phyloP scores from a whole-genome alignment of 2,329 filamentous ascomycete species.

The Cladosporium sp. region DNA sequence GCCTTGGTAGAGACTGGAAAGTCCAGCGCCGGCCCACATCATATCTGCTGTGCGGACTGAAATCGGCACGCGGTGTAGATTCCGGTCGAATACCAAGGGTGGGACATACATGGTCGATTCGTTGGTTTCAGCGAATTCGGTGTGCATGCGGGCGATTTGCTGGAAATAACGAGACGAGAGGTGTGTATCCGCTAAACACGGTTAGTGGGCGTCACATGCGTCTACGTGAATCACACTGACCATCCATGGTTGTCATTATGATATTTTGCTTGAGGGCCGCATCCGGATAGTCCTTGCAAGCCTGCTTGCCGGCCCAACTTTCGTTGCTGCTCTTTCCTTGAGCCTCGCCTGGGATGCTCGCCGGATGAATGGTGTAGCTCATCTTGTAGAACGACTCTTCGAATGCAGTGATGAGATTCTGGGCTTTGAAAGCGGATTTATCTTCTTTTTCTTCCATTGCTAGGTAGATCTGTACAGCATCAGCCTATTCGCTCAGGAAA shows the following conservation, averaged over 20 bases:
- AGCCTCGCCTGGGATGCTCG: constrained; percentile 65
- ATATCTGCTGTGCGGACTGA: constrained; percentile 71
- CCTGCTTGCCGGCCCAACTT: constrained; percentile 67
- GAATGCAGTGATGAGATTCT: constrained; percentile 62
- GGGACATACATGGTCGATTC: constrained; percentile 66
- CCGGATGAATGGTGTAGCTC: constrained; percentile 67
- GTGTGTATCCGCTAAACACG: constrained; percentile 64
- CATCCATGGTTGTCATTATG: constrained; percentile 71
- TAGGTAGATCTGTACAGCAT: constrained; percentile 60
- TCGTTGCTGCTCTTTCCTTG: constrained; percentile 76
- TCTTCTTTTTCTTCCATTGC: constrained; percentile 71
- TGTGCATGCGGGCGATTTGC: constrained; percentile 64
- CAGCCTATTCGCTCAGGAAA: constrained; percentile 17
- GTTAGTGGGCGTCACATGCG: neutral
- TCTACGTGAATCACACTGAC: constrained; percentile 48
- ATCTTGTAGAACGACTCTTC: constrained; percentile 66
- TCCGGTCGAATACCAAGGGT: constrained; percentile 73
- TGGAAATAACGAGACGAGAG: constrained; percentile 68
- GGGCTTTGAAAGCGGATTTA: constrained; percentile 62
- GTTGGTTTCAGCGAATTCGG: constrained; percentile 59
- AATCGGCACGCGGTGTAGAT: constrained; percentile 66
- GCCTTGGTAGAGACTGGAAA: constrained; percentile 66
- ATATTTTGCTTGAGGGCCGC: constrained; percentile 57
- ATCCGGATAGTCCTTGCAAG: constrained; percentile 61
- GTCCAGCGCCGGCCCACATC: constrained; percentile 69